Conservation (phyloP, 1,139 yeast species). For the Sporopachydermia cereana region DNA sequence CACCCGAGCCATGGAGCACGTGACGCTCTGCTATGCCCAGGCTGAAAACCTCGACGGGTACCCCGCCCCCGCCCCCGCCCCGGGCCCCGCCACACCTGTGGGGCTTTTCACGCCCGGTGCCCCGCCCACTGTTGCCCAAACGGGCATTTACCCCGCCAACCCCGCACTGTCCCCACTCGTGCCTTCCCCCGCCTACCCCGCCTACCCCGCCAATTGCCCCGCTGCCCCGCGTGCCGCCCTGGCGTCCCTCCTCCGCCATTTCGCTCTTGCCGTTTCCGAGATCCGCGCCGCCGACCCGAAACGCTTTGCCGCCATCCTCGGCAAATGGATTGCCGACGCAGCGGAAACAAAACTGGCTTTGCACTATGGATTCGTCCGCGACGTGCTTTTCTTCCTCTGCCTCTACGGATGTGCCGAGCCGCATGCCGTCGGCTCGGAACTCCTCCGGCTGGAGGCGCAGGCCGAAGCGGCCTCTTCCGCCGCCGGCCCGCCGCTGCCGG, state of each 20-base stretch:
- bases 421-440: neutral
- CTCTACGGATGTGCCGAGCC: neutral
- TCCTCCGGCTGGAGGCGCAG: neutral
- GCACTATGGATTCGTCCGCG: neutral
- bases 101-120: too few relatives aligned
- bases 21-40: neutral
- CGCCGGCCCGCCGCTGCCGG: neutral
- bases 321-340: neutral
- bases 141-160: too few relatives aligned
- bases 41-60: neutral
- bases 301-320: neutral
- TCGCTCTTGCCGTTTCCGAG: conserved; percentile 1
- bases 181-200: too few relatives aligned
- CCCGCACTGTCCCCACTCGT: too few relatives aligned
- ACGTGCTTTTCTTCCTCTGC: neutral
- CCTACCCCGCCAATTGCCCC: too few relatives aligned
- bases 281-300: neutral
- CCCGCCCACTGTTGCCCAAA: too few relatives aligned
- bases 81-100: too few relatives aligned
- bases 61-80: too few relatives aligned
- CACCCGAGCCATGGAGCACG: neutral
- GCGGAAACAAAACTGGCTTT: neutral
- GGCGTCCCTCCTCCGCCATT: neutral
- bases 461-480: neutral
- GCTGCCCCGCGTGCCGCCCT: too few relatives aligned